phyloP scores from a whole-genome alignment of 345 rosid genomes.

The Eucalyptus regnans region DNA sequence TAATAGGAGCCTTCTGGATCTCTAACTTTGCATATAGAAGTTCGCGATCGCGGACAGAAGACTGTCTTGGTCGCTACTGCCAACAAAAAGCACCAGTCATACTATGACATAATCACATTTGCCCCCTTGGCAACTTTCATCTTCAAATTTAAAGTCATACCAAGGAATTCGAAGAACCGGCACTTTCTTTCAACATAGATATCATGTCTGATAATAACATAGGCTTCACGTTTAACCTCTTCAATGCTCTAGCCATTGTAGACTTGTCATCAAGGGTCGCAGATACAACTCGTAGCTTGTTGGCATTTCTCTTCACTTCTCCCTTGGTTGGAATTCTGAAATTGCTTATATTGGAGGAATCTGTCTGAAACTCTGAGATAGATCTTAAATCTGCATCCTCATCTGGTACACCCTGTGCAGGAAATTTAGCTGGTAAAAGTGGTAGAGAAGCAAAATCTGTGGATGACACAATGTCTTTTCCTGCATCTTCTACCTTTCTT shows the following conservation, averaged over 20 bases:
- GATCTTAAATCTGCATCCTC: not conserved
- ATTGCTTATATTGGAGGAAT: not conserved
- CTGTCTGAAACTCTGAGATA: not conserved
- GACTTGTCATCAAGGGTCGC: not conserved
- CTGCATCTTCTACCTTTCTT: not conserved
- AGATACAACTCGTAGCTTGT: not conserved
- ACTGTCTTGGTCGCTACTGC: slow-evolving; percentile 37
- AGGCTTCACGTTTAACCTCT: slow-evolving; percentile 11
- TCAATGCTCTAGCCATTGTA: not conserved
- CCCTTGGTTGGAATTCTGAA: not conserved
- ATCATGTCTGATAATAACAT: slow-evolving; percentile 53
- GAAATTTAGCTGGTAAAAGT: not conserved
- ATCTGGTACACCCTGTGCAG: not conserved
- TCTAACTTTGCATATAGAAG: slow-evolving; percentile 38
- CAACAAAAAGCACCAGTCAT: not conserved
- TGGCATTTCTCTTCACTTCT: not conserved
- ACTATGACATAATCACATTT: not conserved
- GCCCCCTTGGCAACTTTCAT: not conserved
- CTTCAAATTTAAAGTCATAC: slow-evolving; percentile 21
- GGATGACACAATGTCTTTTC: not conserved
- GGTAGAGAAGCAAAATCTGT: not conserved
- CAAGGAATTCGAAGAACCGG: slow-evolving; percentile 25
- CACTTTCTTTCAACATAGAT: slow-evolving; percentile 25
- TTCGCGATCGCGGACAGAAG: slow-evolving; percentile 49
- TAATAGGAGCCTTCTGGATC: slow-evolving; percentile 47